phyloP scores from a whole-genome alignment of 2,329 filamentous ascomycete genomes.

The Parascedosporium putredinis region DNA sequence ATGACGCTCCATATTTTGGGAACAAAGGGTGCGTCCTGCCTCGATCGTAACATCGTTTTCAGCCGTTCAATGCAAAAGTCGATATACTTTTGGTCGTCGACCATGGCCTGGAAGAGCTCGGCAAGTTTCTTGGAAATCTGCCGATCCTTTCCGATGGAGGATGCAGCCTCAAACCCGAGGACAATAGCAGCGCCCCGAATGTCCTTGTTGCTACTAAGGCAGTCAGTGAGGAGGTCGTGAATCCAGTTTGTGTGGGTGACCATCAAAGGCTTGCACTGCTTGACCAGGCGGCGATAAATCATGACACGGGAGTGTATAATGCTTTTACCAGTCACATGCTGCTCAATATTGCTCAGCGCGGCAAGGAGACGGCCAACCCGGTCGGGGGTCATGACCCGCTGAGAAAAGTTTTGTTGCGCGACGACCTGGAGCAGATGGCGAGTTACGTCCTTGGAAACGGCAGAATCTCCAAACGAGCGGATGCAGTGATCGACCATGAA shows the following conservation, averaged over 20 bases:
- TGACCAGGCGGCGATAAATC: slow-evolving; percentile 68
- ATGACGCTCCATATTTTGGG: slow-evolving; percentile 85
- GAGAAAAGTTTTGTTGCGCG: slow-evolving; percentile 66
- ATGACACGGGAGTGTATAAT: slow-evolving; percentile 66
- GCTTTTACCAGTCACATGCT: slow-evolving; percentile 67
- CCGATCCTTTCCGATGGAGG: slow-evolving; percentile 57
- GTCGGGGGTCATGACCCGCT: slow-evolving; percentile 62
- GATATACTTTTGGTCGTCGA: slow-evolving; percentile 51
- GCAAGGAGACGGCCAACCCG: slow-evolving; percentile 61
- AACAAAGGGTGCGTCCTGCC: slow-evolving; percentile 38
- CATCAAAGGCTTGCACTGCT: slow-evolving; percentile 63
- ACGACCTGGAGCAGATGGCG: slow-evolving; percentile 74
- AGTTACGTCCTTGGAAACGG: slow-evolving; percentile 64
- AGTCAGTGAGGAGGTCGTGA: slow-evolving; percentile 67
- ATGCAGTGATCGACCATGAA: slow-evolving; percentile 78
- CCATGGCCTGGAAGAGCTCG: slow-evolving; percentile 45
- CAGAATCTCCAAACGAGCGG: slow-evolving; percentile 56
- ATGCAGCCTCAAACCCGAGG: slow-evolving; percentile 61
- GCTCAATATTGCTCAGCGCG: slow-evolving; percentile 61
- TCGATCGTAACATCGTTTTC: slow-evolving; percentile 19
- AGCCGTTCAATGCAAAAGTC: slow-evolving; percentile 60
- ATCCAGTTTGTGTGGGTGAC: slow-evolving; percentile 66
- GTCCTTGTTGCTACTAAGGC: slow-evolving; percentile 70
- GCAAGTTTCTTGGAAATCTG: slow-evolving; percentile 56
- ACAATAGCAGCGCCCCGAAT: slow-evolving; percentile 65